Base-by-base conservation (phyloP, 768 basidiomycete genomes). In the Lepiota subincarnata region DNA sequence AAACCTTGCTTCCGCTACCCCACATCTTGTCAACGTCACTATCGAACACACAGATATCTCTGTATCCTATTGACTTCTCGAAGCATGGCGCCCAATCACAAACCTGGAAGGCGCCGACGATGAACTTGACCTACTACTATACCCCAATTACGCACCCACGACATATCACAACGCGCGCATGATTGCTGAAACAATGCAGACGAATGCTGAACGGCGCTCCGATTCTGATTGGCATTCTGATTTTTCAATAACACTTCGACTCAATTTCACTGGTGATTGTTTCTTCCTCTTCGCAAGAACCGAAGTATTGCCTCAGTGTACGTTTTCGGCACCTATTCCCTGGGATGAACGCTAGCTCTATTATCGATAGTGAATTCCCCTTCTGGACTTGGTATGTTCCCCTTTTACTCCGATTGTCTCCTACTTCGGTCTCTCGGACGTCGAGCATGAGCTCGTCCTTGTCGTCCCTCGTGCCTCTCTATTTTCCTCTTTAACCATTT, bases 401-500 rank as follows among this genome's bases (percentile, higher is more conserved):
- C 55, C 68, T 4, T 63, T 69, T 20, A 56, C 67, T n/a, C 64
- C 65, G n/a, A 72, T 78, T 1, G 73, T 79, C 62, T 58, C 68
- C 24, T 62, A 63, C 35, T 40, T 51, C 22, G 66, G 61, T 14
- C 62, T 82, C 12, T 11, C 65, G n/a, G 68, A 75, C 16, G 67
- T 59, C 2, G 64, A 66, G 1, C 81, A 83, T 60, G 53, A 68
- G 44, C 62, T 84, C 14, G 61, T 65, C n/a, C 64, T 81, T 34
- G 68, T 68, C 45, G 64, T 82, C 53, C 74, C 68, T 12, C 67
- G 68, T 20, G 71, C 71, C 48, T 79, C 77, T n/a, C n/a, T 11
- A 70, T 72, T 3, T 76, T 82, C 55, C 55, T 79, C 2, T 74
- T 82, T 45, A 78, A 82, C 61, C 75, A 74, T 55, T 63, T 79